Conservation (phyloP, 2,329 filamentous ascomycete species). For the Dactylellina sp. region DNA sequence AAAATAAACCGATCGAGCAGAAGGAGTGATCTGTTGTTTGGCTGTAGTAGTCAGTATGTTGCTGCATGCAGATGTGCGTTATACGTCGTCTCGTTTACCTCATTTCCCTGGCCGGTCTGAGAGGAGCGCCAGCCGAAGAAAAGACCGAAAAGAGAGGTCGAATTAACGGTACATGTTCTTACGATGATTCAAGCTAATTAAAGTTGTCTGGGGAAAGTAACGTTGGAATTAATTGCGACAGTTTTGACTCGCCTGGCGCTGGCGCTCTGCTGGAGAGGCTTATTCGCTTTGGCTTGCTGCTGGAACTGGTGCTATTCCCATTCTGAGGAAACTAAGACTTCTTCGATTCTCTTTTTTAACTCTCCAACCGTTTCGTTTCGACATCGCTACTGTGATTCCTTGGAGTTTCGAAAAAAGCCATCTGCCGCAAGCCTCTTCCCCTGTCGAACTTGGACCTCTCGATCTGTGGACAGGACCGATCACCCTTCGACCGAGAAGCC, state of each 20-base stretch:
- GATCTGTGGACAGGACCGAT: constrained; percentile 5
- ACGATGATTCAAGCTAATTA: neutral
- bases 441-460: constrained; percentile 10
- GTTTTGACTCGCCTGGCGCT: constrained; percentile 35
- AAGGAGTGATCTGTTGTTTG: constrained; percentile 1
- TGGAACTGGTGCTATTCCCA: constrained; percentile 28
- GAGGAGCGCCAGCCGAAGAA: constrained; percentile 4
- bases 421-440: constrained; percentile 30
- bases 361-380: neutral
- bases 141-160: neutral
- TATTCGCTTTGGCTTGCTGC: constrained; percentile 12
- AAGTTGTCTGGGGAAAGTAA: constrained; percentile 21
- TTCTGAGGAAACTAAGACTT: constrained; percentile 14
- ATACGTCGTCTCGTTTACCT: no score
- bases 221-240: constrained; percentile 50
- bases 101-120: neutral
- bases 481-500: constrained; percentile 53
- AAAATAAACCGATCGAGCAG: neutral
- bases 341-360: constrained; percentile 5
- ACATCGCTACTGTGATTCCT: no score
- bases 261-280: neutral
- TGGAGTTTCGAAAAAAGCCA: no score
- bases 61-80: constrained; percentile 8
- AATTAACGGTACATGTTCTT: no score
- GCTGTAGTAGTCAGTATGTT: no score